Evolutionary conservation across 2,329 filamentous ascomycete species (phyloP).

Genomic region (Exophiala dermatitidis): DNA sequence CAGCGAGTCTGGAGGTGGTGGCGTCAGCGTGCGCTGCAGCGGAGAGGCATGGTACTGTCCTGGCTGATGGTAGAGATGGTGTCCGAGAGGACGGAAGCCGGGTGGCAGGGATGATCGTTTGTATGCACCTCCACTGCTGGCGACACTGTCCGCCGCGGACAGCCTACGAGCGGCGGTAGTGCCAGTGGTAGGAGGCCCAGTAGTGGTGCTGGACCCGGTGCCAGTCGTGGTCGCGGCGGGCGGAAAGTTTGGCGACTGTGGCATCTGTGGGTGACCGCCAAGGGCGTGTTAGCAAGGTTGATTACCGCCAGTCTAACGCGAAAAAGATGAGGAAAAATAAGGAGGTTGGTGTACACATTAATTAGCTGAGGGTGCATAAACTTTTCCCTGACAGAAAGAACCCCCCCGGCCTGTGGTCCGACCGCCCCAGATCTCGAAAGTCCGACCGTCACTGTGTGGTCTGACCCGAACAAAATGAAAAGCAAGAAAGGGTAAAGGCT

Average conservation of each 20-base stretch:
- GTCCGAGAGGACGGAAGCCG: constrained; percentile 41
- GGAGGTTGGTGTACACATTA: constrained; percentile 30
- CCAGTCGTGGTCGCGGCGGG: constrained; percentile 17
- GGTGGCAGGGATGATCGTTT: constrained; percentile 57
- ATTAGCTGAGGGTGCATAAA: constrained; percentile 29
- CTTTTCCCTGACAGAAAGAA: constrained; percentile 24
- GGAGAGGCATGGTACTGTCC: constrained; percentile 73
- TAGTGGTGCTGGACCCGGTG: constrained; percentile 4
- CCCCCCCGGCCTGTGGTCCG: constrained; percentile 19
- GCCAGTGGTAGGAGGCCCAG: constrained; percentile 32
- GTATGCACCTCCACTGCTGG: constrained; percentile 32
- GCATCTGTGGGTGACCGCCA: constrained; percentile 28
- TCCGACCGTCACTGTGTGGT: constrained; percentile 19
- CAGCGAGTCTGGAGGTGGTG: constrained; percentile 59
- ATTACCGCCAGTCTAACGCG: constrained; percentile 38
- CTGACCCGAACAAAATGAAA: not conserved
- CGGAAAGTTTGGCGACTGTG: constrained; percentile 29
- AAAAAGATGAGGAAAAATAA: constrained; percentile 26
- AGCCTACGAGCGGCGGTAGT: constrained; percentile 31
- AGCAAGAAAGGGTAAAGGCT: constrained; percentile 10
- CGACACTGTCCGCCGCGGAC: constrained; percentile 22
- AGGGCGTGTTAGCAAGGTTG: constrained; percentile 29
- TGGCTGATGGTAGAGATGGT: constrained; percentile 34
- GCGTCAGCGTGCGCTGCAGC: constrained; percentile 81
- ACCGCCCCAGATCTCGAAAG: constrained; percentile 18